These are phyloP conservation scores for Candida xyloterini DNA, from an alignment of 805 yeast species.

Conservation along the genomic window DNA sequence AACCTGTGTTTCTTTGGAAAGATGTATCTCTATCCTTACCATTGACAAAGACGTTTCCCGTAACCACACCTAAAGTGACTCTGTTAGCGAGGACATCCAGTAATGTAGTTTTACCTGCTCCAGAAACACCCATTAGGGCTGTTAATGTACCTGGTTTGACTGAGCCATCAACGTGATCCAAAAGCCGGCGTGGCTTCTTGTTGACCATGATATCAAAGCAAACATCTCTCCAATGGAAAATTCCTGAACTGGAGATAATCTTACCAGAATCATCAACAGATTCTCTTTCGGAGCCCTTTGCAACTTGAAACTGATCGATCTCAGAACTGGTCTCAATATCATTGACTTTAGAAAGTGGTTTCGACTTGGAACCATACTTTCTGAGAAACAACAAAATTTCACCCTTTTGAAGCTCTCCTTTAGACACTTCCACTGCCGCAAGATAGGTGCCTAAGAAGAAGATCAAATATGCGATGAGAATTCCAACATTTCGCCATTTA, in stretches of 20 bases:
- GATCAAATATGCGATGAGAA: slow-evolving; percentile 48
- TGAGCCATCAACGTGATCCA: slow-evolving; percentile 69
- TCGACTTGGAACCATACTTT: slow-evolving; percentile 35
- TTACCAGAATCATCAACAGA: slow-evolving; percentile 1
- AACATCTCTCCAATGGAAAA: slow-evolving; percentile 73
- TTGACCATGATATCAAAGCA: slow-evolving; percentile 63
- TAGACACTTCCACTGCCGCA: slow-evolving; percentile 49
- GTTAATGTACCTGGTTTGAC: slow-evolving; percentile 77
- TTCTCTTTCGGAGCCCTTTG: background rate
- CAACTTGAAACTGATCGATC: background rate
- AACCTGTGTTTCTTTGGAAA: slow-evolving; percentile 50
- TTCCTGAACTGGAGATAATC: slow-evolving; percentile 34
- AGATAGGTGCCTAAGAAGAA: slow-evolving; percentile 54
- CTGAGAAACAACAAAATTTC: slow-evolving; percentile 57
- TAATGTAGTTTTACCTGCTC: slow-evolving; percentile 56
- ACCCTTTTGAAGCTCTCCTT: slow-evolving; percentile 62
- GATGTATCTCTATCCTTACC: slow-evolving; percentile 44
- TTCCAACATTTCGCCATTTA: slow-evolving; percentile 78
- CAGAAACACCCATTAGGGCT: slow-evolving; percentile 61
- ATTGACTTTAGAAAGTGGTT: slow-evolving; percentile 9
- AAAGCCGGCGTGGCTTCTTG: slow-evolving; percentile 50
- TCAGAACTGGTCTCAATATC: slow-evolving; percentile 20
- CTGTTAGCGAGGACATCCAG: slow-evolving; percentile 50
- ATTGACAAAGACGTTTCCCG: slow-evolving; percentile 54
- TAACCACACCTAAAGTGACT: slow-evolving; percentile 48